Evolutionary conservation across 2,329 filamentous ascomycete genomes (phyloP).

Genomic region (Aspergillus brunneoviolaceus): DNA sequence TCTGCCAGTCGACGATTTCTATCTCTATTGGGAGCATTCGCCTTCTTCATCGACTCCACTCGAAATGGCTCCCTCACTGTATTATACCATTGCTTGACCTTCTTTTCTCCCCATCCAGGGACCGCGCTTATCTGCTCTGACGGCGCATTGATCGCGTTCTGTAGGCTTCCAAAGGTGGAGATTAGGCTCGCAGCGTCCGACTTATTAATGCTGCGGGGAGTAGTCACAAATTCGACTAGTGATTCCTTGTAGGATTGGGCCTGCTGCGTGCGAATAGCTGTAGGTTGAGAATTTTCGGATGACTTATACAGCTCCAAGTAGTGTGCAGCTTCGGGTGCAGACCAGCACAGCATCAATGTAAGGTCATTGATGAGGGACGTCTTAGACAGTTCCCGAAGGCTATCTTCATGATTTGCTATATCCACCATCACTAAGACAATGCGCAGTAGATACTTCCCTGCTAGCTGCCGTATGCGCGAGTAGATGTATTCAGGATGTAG

Average conservation of each 20-base stretch:
- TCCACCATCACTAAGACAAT: slow-evolving; percentile 90
- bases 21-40: slow-evolving; percentile 36
- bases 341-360: slow-evolving; percentile 92
- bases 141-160: slow-evolving; percentile 81
- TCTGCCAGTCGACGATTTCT: background rate
- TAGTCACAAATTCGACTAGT: slow-evolving; percentile 88
- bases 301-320: slow-evolving; percentile 95
- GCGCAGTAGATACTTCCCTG: slow-evolving; percentile 82
- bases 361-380: slow-evolving; percentile 90
- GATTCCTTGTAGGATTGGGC: slow-evolving; percentile 80
- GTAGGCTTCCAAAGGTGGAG: slow-evolving; percentile 85
- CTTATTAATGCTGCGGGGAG: slow-evolving; percentile 87
- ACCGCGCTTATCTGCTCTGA: slow-evolving; percentile 81
- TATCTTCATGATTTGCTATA: slow-evolving; percentile 90
- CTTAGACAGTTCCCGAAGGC: slow-evolving; percentile 85
- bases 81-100: slow-evolving; percentile 80
- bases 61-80: slow-evolving; percentile 84
- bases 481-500: slow-evolving; percentile 98
- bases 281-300: slow-evolving; percentile 80
- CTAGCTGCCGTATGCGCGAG: slow-evolving; percentile 79
- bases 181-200: slow-evolving; percentile 89
- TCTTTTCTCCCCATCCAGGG: slow-evolving; percentile 93
- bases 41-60: slow-evolving; percentile 66
- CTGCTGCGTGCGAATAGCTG: slow-evolving; percentile 82
- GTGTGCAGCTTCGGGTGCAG: slow-evolving; percentile 84